phyloP scores from a whole-genome alignment of 805 yeast species.

The Pichia phayaonensis region DNA sequence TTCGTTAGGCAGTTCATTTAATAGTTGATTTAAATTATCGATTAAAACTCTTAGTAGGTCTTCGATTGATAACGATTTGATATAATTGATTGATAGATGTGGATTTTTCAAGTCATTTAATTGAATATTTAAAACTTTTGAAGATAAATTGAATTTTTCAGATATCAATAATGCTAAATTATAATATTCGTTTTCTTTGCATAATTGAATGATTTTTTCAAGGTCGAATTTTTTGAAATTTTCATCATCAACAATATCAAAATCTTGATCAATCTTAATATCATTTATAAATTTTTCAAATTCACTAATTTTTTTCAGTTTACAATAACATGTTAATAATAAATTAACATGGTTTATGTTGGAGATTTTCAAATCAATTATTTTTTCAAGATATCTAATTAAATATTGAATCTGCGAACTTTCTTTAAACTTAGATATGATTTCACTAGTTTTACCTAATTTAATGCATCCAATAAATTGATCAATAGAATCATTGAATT shows the following conservation, averaged over 20 bases:
- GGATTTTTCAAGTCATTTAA: constrained; percentile 58
- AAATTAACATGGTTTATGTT: constrained; percentile 78
- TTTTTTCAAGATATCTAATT: constrained; percentile 53
- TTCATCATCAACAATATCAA: constrained; percentile 27
- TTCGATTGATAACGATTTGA: constrained; percentile 62
- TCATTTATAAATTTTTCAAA: constrained; percentile 48
- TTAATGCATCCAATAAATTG: constrained; percentile 50
- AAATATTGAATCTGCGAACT: constrained; percentile 62
- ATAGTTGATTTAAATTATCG: constrained; percentile 46
- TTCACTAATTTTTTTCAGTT: constrained; percentile 54
- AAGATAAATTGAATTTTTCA: constrained; percentile 63
- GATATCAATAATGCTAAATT: constrained; percentile 65
- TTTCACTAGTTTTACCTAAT: constrained; percentile 59
- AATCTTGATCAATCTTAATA: constrained; percentile 27
- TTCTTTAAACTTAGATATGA: constrained; percentile 72
- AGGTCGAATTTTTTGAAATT: constrained; percentile 48
- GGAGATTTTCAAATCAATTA: constrained; percentile 49
- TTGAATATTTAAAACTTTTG: constrained; percentile 66
- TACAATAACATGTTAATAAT: constrained; percentile 71
- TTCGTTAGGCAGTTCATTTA: constrained; percentile 66
- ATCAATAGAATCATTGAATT: constrained; percentile 61
- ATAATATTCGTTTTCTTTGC: constrained; percentile 64
- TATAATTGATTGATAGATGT: constrained; percentile 52
- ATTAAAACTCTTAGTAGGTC: constrained; percentile 64
- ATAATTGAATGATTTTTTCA: constrained; percentile 56